phyloP scores from a whole-genome alignment of 2,329 filamentous ascomycete species.

The Trichoderma arundinaceum region DNA sequence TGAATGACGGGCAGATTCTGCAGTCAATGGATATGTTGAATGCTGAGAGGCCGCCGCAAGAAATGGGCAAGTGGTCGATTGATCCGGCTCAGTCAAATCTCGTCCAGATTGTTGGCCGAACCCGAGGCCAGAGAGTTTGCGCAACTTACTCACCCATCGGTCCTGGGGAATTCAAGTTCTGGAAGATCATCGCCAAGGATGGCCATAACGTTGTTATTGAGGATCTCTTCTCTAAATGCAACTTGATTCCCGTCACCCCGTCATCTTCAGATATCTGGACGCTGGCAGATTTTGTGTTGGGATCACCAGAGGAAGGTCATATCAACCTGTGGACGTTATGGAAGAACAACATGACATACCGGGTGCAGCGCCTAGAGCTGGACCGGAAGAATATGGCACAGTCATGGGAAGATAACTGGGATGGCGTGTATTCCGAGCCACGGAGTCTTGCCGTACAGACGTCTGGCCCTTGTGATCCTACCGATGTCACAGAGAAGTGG shows the following conservation, averaged over 20 bases:
- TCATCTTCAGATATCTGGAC: slow-evolving; percentile 80
- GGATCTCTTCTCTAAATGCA: slow-evolving; percentile 69
- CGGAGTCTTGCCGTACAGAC: slow-evolving; percentile 59
- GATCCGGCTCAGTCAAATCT: slow-evolving; percentile 80
- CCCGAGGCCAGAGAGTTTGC: slow-evolving; percentile 61
- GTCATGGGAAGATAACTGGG: slow-evolving; percentile 74
- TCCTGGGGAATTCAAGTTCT: slow-evolving; percentile 92
- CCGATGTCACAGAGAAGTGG: slow-evolving; percentile 83
- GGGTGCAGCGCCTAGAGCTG: slow-evolving; percentile 75
- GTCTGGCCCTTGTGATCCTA: slow-evolving; percentile 67
- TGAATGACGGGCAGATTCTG: slow-evolving; percentile 77
- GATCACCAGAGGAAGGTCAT: slow-evolving; percentile 58
- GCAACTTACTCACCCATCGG: slow-evolving; percentile 89
- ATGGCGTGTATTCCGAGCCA: slow-evolving; percentile 67
- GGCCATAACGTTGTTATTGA: slow-evolving; percentile 68
- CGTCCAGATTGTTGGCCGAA: slow-evolving; percentile 70
- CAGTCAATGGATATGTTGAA: slow-evolving; percentile 79
- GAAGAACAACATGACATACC: slow-evolving; percentile 83
- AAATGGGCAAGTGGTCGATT: slow-evolving; percentile 74
- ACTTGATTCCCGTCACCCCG: slow-evolving; percentile 69
- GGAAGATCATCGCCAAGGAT: slow-evolving; percentile 71
- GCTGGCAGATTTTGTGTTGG: slow-evolving; percentile 74
- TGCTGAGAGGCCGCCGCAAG: slow-evolving; percentile 67
- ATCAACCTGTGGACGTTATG: slow-evolving; percentile 77
- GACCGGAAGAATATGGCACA: slow-evolving; percentile 66